These are phyloP conservation scores for Scedosporium apiospermum DNA, from an alignment of 2,329 filamentous ascomycete species.

Conservation along the genomic window DNA sequence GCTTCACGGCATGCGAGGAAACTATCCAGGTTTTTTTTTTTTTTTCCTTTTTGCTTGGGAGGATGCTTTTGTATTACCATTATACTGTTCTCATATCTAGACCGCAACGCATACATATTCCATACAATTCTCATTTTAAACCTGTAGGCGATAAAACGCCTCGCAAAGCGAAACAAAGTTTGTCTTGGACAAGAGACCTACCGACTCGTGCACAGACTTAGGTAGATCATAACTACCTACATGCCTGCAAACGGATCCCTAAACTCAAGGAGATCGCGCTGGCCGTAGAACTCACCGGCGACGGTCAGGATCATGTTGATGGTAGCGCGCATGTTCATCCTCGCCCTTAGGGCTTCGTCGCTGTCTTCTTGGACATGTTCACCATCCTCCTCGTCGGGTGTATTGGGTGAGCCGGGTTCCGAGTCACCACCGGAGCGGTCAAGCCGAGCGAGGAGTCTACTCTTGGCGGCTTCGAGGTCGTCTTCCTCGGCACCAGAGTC, in stretches of 20 bases:
- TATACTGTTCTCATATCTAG: background rate
- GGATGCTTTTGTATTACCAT: background rate
- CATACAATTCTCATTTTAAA: background rate
- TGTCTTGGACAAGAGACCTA: background rate
- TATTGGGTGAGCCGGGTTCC: slow-evolving; percentile 8
- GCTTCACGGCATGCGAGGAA: background rate
- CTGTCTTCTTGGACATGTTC: slow-evolving; percentile 9
- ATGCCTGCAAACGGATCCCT: slow-evolving; percentile 50
- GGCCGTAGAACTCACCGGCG: slow-evolving; percentile 80
- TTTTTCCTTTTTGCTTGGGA: background rate
- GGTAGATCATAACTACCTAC: slow-evolving; percentile 14
- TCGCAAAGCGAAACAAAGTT: background rate
- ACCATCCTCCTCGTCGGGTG: slow-evolving; percentile 1
- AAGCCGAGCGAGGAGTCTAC: slow-evolving; percentile 36
- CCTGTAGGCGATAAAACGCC: background rate
- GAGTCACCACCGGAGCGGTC: slow-evolving; percentile 12
- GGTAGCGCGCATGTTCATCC: slow-evolving; percentile 54
- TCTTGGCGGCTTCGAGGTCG: slow-evolving; percentile 38
- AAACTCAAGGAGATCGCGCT: slow-evolving; percentile 73
- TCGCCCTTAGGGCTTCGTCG: slow-evolving; percentile 21
- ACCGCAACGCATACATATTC: too few relatives aligned
- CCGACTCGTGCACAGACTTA: background rate
- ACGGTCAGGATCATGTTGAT: slow-evolving; percentile 89
- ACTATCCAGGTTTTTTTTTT: background rate
- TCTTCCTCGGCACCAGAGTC: slow-evolving; percentile 19